Evolutionary conservation across 2,329 filamentous ascomycete species (phyloP), one percentile per base, ranked within the genome.

Genomic region (Fusarium nanum): DNA sequence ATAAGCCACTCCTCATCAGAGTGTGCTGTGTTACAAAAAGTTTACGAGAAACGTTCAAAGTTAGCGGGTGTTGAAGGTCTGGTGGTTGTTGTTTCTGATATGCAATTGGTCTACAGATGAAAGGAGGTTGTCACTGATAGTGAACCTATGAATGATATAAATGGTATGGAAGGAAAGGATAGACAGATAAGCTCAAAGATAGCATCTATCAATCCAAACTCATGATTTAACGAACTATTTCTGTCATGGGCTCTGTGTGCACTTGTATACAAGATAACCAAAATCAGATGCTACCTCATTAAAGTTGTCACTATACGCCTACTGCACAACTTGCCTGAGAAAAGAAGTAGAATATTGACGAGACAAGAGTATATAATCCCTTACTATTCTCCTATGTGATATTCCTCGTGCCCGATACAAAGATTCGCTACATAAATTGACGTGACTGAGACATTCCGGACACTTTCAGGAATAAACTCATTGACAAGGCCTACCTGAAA

Each of bases 181-280:
- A 22, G 22, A 46, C 40, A 42, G 47, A 60, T 16, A 37, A 27
- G 34, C 65, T 64, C 54, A 44, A 55, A 59, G 54, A 60, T 60
- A 68, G 54, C 47, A 56, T 55, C 49, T 59, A 57, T 55, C 58
- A 34, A 68, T 68, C 52, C 47, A 11, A 59, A 53, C 64, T 46
- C 34, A 68, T 60, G 27, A 68, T 32, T 59, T 59, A 28, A 59
- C 23, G 28, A 47, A 56, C 7, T 7, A 20, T 20, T 12, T 27
- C 18, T 10, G 3, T 11, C 18, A 0, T 41, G 22, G 6, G 9
- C 34, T 22, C 37, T 34, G 61, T 27, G 45, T 47, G 41, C 12
- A 28, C 16, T 37, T 23, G 28, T 27, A 12, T 28, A 13, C 44
- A 46, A 27, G 18, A 27, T 16, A 41, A 14, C 16, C 34, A 37